Percentiles rank a stretch among this genome's conserved stretches.
Conservation (phyloP, 768 basidiomycete genomes). For the Boletus patriciae region DNA sequence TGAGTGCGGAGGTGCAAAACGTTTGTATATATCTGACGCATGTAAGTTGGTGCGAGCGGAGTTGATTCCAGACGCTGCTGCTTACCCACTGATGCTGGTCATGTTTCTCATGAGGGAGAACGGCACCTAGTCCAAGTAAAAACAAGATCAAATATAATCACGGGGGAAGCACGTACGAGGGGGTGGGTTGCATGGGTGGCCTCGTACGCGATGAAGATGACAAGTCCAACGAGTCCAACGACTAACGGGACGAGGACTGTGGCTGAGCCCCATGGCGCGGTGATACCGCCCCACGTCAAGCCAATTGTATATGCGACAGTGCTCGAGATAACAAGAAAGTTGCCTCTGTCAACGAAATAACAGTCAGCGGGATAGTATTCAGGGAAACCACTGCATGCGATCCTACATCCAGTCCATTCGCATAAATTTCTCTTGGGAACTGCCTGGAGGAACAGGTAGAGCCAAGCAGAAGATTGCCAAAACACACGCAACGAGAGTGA, state of each 20-base stretch:
- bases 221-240: constrained; percentile 31
- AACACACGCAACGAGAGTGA: neutral
- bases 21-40: neutral
- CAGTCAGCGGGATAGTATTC: neutral
- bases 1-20: neutral
- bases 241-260: constrained; percentile 42
- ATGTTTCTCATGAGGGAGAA: neutral
- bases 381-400: neutral
- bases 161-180: no score
- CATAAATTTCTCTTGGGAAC: neutral
- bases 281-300: neutral
- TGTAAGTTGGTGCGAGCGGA: neutral
- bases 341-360: neutral
- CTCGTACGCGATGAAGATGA: constrained; percentile 42
- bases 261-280: neutral
- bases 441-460: neutral
- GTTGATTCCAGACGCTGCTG: neutral
- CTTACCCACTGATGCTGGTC: constrained; percentile 19
- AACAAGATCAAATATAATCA: no score
- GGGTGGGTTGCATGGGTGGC: constrained; percentile 22
- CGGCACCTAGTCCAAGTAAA: neutral
- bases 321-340: neutral
- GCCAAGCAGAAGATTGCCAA: neutral
- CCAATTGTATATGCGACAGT: neutral
- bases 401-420: neutral